Evolutionary conservation across 805 yeast genomes (phyloP), one percentile per base, ranked within the genome.

Genomic region (Ogataea paraovalis): DNA sequence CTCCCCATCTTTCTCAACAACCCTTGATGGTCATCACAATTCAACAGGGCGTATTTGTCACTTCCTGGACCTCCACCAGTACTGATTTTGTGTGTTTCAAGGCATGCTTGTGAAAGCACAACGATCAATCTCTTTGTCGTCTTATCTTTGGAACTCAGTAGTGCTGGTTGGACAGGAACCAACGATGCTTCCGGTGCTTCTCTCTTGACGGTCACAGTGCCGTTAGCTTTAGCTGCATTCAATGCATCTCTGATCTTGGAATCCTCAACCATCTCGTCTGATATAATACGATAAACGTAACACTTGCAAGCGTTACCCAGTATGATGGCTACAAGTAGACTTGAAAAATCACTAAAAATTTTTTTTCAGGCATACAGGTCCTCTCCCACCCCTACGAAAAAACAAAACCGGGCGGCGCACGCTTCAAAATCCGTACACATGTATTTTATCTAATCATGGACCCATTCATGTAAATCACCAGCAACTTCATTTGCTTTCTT

Each of bases 21-120:
- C 14, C 97, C 97, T 71, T 94, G 99, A 67, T 94, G 99, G 66
- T 94, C 99, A 67, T 94, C 99, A 74, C 99, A 94, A 72, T 94
- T 94, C 61, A 94, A 75, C 51, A 94, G 71, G 0, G 96, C 97
- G 63, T 85, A 94, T 67, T 94, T 89, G 64, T 94, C 98, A 44
- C 92, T 95, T 43, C 85, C 82, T 9, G 83, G 79, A 14, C 89
- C 87, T 19, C 83, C 80, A 30, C 66, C 63, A 2, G 88, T 77
- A 41, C 88, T 83, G 66, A 92, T 82, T 67, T 88, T 91, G 67
- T 91, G 95, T 6, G 98, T 91, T 62, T 94, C 99, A 48, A 94
- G 73, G 58, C 97, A 91, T 14, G 99, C 99, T 62, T 90, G 96
- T 14, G 97, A 82, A 40, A 94, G 76, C n/a, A 94, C 99, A 19